Evolutionary conservation across 208 protist species (phyloP).

Genomic region (Leishmania amazonensis): DNA sequence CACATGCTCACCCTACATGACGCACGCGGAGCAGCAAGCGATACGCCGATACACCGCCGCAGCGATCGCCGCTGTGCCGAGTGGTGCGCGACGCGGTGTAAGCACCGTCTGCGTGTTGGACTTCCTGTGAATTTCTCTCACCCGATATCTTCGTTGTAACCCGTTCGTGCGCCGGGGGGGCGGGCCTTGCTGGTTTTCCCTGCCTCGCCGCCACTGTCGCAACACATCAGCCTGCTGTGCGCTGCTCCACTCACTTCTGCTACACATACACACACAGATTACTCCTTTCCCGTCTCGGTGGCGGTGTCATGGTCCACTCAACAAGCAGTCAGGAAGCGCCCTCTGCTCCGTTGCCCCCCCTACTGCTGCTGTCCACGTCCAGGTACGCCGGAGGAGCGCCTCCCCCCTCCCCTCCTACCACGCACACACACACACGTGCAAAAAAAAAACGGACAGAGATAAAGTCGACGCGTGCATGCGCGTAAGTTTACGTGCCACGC

Average conservation of each 20-base stretch:
- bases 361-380: not conserved
- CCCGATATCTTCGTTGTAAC: not conserved
- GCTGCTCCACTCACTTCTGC: not conserved
- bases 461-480: not conserved
- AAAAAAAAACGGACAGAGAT: not conserved
- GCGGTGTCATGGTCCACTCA: not conserved
- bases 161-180: not conserved
- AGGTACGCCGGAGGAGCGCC: not conserved
- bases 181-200: not conserved
- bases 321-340: not conserved
- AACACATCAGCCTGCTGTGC: not conserved
- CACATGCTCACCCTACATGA: conserved; percentile 2
- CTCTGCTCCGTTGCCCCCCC: not conserved
- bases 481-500: not conserved
- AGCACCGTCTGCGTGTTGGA: conserved; percentile 4
- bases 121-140: conserved; percentile 1
- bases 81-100: not conserved
- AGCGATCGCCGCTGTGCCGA: not conserved
- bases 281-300: not conserved
- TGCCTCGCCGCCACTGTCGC: not conserved
- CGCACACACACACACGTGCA: too few relatives aligned
- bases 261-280: not conserved
- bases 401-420: too few relatives aligned
- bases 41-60: not conserved
- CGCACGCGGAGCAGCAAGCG: conserved; percentile 8